These are phyloP conservation scores for Diplosphaera chodatii DNA, from an alignment of 139 green algal genomes.

Conservation along the genomic window DNA sequence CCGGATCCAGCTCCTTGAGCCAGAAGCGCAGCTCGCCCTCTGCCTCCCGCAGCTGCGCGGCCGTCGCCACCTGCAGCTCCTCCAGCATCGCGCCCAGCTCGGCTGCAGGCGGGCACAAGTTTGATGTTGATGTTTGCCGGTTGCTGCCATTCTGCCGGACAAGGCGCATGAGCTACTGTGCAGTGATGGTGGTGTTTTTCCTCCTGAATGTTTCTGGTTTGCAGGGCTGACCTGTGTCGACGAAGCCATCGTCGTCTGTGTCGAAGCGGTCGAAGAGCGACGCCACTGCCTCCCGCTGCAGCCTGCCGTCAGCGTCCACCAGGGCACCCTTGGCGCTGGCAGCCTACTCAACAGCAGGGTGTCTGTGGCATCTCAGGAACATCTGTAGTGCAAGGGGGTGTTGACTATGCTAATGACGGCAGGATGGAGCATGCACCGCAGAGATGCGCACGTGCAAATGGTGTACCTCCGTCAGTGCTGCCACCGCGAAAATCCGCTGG, in stretches of 20 bases:
- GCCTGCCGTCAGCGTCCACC: neutral
- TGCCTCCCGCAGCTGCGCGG: neutral
- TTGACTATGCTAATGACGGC: too few species aligned
- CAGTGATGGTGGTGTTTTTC: neutral
- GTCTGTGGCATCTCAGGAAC: too few species aligned
- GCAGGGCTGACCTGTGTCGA: constrained; percentile 26
- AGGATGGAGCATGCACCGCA: too few species aligned
- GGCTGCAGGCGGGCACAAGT: neutral
- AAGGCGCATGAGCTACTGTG: too few species aligned
- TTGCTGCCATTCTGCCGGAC: too few species aligned
- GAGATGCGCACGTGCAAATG: too few species aligned
- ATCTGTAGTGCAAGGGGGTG: too few species aligned
- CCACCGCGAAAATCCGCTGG: neutral
- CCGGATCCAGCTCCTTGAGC: constrained; percentile 30
- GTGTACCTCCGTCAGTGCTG: neutral
- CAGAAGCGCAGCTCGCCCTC: constrained; percentile 1
- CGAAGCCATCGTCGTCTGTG: constrained; percentile 19
- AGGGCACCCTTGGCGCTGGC: neutral
- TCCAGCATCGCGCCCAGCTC: constrained; percentile 29
- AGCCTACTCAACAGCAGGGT: too few species aligned
- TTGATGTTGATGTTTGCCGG: too few species aligned
- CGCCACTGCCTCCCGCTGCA: neutral
- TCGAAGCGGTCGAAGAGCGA: constrained; percentile 42
- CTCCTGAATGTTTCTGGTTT: too few species aligned
- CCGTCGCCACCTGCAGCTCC: constrained; percentile 13